These are phyloP conservation scores for Colletotrichum sp. DNA, from an alignment of 2,329 filamentous ascomycete species.

Conservation along the genomic window DNA sequence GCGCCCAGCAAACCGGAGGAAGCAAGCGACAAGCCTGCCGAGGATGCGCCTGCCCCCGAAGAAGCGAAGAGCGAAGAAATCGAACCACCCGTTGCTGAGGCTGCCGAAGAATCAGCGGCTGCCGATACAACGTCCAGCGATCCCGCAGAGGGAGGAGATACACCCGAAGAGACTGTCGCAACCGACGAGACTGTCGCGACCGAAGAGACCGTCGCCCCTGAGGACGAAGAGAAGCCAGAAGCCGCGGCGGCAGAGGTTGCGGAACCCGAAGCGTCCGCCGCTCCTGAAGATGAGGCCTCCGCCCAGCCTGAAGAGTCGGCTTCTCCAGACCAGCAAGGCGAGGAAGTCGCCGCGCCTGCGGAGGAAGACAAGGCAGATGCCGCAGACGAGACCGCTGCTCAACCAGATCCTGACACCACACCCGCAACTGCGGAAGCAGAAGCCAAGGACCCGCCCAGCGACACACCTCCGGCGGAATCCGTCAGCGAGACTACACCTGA, in stretches of 20 bases:
- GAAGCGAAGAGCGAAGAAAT: neutral
- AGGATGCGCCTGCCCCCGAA: neutral
- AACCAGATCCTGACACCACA: neutral
- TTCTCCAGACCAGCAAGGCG: neutral
- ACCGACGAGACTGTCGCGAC: neutral
- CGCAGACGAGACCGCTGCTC: neutral
- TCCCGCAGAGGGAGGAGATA: neutral
- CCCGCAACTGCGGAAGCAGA: neutral
- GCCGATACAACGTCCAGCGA: neutral
- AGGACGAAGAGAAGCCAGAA: neutral
- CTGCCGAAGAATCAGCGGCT: neutral
- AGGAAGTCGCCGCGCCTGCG: neutral
- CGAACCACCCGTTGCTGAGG: neutral
- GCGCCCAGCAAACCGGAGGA: neutral
- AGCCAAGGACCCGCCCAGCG: neutral
- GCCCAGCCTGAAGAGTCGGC: neutral
- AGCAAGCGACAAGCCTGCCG: neutral
- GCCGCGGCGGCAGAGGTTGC: neutral
- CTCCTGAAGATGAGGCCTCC: neutral
- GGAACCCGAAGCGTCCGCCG: neutral
- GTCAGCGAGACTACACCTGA: neutral
- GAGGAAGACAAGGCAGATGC: neutral
- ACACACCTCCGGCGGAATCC: neutral
- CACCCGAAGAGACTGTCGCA: neutral
- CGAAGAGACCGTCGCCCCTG: neutral